A percentile compares a stretch with the other conserved stretches of the same genome.
phyloP scores from a whole-genome alignment of 768 basidiomycete species.

The Boletus reticuloceps region DNA sequence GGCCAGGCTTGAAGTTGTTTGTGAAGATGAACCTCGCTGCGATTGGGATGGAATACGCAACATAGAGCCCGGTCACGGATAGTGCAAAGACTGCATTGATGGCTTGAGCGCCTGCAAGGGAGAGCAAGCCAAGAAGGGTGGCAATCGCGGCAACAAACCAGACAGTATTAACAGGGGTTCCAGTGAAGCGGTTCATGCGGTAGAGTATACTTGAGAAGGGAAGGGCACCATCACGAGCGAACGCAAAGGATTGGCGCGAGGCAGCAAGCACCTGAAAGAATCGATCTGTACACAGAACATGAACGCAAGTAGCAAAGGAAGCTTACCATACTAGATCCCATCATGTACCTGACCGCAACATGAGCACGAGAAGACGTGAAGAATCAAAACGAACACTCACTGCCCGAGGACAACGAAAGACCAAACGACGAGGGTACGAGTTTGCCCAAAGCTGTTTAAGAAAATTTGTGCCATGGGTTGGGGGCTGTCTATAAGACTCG shows the following conservation, averaged over 20 bases:
- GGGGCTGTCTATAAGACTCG: slow-evolving; percentile 36
- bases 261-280: slow-evolving; percentile 41
- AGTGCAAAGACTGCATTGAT: slow-evolving; percentile 58
- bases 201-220: slow-evolving; percentile 57
- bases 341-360: slow-evolving; percentile 36
- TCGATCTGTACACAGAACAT: not conserved
- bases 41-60: slow-evolving; percentile 51
- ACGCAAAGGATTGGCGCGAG: slow-evolving; percentile 57
- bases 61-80: slow-evolving; percentile 45
- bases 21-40: slow-evolving; percentile 46
- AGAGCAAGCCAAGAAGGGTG: slow-evolving; percentile 47
- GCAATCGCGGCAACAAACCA: slow-evolving; percentile 45
- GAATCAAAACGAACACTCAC: slow-evolving; percentile 25
- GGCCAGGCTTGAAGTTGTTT: slow-evolving; percentile 46
- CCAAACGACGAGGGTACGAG: slow-evolving; percentile 49
- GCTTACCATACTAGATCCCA: slow-evolving; percentile 47
- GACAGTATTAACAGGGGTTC: slow-evolving; percentile 60
- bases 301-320: no score
- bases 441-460: slow-evolving; percentile 41
- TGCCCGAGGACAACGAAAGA: slow-evolving; percentile 50
- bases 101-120: slow-evolving; percentile 54
- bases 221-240: slow-evolving; percentile 59
- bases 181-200: slow-evolving; percentile 48
- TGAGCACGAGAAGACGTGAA: not conserved
- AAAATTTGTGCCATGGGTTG: slow-evolving; percentile 49